phyloP scores from a whole-genome alignment of 2,329 filamentous ascomycete species.

The Claviceps sp. region DNA sequence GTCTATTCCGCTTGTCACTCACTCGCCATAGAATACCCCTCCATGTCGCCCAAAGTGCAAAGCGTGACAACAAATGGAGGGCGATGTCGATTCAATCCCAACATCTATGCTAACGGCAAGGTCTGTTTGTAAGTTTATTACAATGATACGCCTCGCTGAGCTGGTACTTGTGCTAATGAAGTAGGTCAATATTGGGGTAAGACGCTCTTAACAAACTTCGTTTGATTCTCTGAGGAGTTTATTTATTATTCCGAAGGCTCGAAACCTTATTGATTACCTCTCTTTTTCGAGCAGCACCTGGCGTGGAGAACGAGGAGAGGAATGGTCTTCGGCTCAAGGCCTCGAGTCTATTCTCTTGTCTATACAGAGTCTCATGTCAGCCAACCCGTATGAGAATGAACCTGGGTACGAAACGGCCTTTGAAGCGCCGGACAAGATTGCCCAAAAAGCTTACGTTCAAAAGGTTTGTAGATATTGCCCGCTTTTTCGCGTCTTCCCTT shows the following conservation, averaged over 20 bases:
- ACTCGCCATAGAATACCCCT: slow-evolving; percentile 58
- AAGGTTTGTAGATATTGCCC: slow-evolving; percentile 42
- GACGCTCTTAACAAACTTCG: slow-evolving; percentile 3
- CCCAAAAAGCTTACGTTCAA: slow-evolving; percentile 60
- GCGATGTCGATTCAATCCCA: slow-evolving; percentile 84
- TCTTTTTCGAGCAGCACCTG: slow-evolving; percentile 55
- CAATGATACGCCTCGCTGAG: neutral
- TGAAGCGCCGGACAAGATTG: slow-evolving; percentile 53
- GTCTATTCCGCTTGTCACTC: neutral
- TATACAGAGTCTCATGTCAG: slow-evolving; percentile 90
- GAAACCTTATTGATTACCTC: slow-evolving; percentile 1
- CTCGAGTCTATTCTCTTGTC: slow-evolving; percentile 89
- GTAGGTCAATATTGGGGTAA: slow-evolving; percentile 75
- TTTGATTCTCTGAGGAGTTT: neutral
- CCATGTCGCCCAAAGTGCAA: slow-evolving; percentile 46
- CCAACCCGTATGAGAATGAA: slow-evolving; percentile 91
- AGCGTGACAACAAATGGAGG: slow-evolving; percentile 82
- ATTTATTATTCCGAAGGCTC: neutral
- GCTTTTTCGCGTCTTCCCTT: neutral
- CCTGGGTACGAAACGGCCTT: slow-evolving; percentile 78
- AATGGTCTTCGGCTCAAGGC: slow-evolving; percentile 94
- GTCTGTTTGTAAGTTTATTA: slow-evolving; percentile 64
- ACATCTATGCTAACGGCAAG: slow-evolving; percentile 84
- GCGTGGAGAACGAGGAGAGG: slow-evolving; percentile 77
- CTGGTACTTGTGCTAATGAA: neutral